Percentiles rank a stretch among this genome's conserved stretches.
Conservation (phyloP, 1,284 basidiomycete species). For the Agaricales sp. region DNA sequence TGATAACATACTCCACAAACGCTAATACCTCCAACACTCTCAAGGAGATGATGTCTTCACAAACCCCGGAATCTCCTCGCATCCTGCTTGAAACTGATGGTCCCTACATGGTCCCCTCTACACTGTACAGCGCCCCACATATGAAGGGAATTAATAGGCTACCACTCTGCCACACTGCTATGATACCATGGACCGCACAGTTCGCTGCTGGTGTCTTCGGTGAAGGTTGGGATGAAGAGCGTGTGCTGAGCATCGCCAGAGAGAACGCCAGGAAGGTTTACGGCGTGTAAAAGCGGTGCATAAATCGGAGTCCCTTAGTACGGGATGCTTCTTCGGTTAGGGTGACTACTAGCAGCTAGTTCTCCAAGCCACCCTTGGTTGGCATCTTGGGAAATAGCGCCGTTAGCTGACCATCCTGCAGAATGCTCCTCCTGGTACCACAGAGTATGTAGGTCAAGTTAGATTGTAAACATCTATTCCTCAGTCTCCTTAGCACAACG, state of each 20-base stretch:
- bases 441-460: too few species aligned
- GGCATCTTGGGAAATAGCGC: too few species aligned
- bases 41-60: constrained; percentile 30
- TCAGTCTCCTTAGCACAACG: too few species aligned
- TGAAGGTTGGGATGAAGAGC: constrained; percentile 41
- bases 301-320: too few species aligned
- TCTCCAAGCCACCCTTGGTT: too few species aligned
- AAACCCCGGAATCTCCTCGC: constrained; percentile 20
- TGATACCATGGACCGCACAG: constrained; percentile 77
- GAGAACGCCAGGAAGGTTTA: constrained; percentile 59
- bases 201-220: constrained; percentile 49
- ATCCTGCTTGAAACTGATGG: constrained; percentile 77
- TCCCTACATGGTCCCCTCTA: constrained; percentile 73
- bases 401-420: too few species aligned
- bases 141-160: constrained; percentile 44
- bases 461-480: too few species aligned
- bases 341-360: too few species aligned
- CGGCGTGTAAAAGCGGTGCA: constrained; percentile 29
- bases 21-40: constrained; percentile 54
- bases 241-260: constrained; percentile 51
- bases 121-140: constrained; percentile 49
- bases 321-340: too few species aligned
- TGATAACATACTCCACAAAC: constrained; percentile 69
- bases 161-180: constrained; percentile 64
- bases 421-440: too few species aligned